phyloP scores from a whole-genome alignment of 164 flowering plant genomes.

The Nelumbo lutea region DNA sequence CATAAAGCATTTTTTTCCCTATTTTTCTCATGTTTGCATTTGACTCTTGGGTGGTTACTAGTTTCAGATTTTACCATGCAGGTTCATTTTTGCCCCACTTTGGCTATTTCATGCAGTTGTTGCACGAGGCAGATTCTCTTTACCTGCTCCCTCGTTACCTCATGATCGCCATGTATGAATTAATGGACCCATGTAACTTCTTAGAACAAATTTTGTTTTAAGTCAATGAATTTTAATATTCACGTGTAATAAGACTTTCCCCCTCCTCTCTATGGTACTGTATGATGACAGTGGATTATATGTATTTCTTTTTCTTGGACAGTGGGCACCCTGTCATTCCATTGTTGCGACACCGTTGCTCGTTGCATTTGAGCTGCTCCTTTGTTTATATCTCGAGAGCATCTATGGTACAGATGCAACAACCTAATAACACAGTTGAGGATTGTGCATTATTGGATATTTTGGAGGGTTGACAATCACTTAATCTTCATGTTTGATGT shows the following conservation, averaged over 20 bases:
- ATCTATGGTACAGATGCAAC: conserved; percentile 43
- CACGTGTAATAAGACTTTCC: not conserved
- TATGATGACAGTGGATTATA: not conserved
- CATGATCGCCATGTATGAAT: conserved; percentile 79
- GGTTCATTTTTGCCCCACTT: conserved; percentile 69
- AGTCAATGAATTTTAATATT: too few relatives aligned
- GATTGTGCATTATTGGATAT: not conserved
- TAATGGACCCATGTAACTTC: not conserved
- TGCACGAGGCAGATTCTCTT: conserved; percentile 87
- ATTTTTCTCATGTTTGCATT: not conserved
- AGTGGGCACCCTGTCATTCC: conserved; percentile 99
- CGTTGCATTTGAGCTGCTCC: conserved; percentile 84
- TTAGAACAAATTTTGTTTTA: too few relatives aligned
- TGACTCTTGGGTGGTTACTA: not conserved
- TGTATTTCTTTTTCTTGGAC: conserved; percentile 23
- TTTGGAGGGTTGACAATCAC: too few relatives aligned
- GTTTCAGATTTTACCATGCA: conserved; percentile 25
- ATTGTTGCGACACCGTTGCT: conserved; percentile 80
- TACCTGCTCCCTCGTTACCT: conserved; percentile 86
- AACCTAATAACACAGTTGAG: not conserved
- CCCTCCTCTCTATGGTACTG: not conserved
- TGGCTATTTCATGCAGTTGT: conserved; percentile 85
- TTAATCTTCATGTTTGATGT: not conserved
- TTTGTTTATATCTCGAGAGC: conserved; percentile 86
- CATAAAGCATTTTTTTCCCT: not conserved